Percentiles rank a stretch among this genome's conserved stretches.
Conservation (phyloP, 2,329 filamentous ascomycete genomes). For the Pseudogymnoascus sp. region DNA sequence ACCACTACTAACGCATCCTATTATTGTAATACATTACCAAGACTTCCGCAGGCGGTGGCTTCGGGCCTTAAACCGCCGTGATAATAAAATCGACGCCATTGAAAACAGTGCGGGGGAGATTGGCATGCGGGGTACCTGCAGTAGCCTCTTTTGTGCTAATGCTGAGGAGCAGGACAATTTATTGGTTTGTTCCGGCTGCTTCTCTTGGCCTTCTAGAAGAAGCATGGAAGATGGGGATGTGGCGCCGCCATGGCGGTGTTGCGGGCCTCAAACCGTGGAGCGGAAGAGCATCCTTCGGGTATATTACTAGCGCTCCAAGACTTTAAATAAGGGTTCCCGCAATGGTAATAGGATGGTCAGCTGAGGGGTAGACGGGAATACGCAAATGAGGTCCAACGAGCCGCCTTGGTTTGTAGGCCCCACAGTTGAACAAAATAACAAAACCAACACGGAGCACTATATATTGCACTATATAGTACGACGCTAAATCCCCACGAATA, state of each 20-base stretch:
- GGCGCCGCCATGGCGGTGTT: neutral
- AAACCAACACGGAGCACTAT: neutral
- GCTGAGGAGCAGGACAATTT: neutral
- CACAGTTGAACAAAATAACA: neutral
- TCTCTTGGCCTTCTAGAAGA: constrained; percentile 3
- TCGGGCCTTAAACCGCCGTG: constrained; percentile 7
- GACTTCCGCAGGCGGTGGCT: neutral
- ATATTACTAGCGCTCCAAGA: neutral
- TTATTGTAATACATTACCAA: neutral
- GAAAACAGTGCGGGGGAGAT: constrained; percentile 4
- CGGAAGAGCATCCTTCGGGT: neutral
- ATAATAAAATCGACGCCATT: constrained; percentile 1
- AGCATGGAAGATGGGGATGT: neutral
- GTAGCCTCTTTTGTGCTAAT: constrained; percentile 5
- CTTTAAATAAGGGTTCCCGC: neutral
- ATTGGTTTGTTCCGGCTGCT: neutral
- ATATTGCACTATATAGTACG: neutral
- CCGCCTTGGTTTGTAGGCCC: neutral
- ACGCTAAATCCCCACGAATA: neutral
- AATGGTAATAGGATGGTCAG: neutral
- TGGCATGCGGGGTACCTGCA: constrained; percentile 4
- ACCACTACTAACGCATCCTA: neutral
- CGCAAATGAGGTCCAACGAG: constrained; percentile 1
- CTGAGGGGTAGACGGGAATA: neutral
- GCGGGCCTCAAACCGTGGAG: neutral